Evolutionary conservation across 73 alveolate genomes (phyloP), one percentile per base, ranked within the genome.

Genomic region (Stentor roeselii): DNA sequence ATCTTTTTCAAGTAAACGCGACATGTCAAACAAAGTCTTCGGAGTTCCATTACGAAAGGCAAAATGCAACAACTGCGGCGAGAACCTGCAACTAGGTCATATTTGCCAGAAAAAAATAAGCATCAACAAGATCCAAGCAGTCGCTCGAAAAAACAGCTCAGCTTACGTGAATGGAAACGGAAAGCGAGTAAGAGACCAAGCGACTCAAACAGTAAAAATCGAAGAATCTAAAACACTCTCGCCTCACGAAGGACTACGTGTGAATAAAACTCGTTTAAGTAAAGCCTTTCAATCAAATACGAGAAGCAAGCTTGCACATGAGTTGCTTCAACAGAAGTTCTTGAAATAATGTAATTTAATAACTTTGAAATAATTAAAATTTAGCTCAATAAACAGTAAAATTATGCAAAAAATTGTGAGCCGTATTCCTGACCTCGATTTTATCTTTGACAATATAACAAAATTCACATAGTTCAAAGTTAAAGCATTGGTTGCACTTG

Each of bases 401-500:
- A 50, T 50, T 50, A 50, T 50, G 67, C 67, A 50, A 6, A 50
- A 21, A 21, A 50, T 11, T 50, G 34, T 67, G 80, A 32, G 80
- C 80, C 21, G n/a, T 67, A 21, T 50, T 50, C 6, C 30, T 50
- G 21, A 50, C 67, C 6, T 61, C 82, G 42, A 61, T 61, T 30
- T 61, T 61, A n/a, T 61, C 82, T 61, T 61, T 61, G 37, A 30
- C 42, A 30, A 30, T n/a, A 61, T 27, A 86, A 87, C 94, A 88
- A 39, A 34, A 75, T 27, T 60, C 87, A 39, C 94, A 88, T 30
- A 88, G 77, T 30, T 78, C 88, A 37, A 88, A 86, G 82, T 88
- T 88, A 36, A 88, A 83, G 76, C 94, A 88, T 27, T 88, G 42
- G 11, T 85, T 39, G 86, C 94, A 88, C 6, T 41, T 58, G 78